phyloP scores from a whole-genome alignment of 257 asterid species.

The Striga asiatica region DNA sequence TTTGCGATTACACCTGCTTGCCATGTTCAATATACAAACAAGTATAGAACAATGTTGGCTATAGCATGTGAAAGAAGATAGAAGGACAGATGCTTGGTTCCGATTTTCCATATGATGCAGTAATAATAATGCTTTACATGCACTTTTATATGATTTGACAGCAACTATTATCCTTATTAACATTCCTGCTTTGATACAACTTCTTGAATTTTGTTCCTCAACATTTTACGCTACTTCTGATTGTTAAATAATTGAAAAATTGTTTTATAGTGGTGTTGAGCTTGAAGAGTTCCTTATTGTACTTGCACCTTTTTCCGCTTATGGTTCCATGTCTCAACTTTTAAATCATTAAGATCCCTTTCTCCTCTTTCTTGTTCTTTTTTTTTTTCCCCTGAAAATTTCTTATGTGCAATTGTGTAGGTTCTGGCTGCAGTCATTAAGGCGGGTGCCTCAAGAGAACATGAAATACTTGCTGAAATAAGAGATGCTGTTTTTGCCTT shows the following conservation, averaged over 20 bases:
- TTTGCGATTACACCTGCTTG: too few species aligned
- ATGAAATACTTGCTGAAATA: conserved; percentile 97
- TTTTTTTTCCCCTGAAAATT: conserved; percentile 12
- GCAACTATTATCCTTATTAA: neutral
- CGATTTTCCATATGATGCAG: too few species aligned
- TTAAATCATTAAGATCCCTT: neutral
- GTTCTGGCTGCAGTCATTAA: conserved; percentile 98
- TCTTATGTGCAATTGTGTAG: conserved; percentile 32
- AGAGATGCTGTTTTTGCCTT: conserved; percentile 93
- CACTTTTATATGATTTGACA: too few species aligned
- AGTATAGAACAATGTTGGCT: too few species aligned
- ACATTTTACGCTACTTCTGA: neutral
- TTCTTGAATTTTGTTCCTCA: neutral
- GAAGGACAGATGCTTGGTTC: too few species aligned
- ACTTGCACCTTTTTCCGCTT: neutral
- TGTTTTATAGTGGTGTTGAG: neutral
- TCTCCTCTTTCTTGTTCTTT: conserved; percentile 2
- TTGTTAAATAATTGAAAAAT: neutral
- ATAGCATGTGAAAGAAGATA: too few species aligned
- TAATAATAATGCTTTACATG: too few species aligned
- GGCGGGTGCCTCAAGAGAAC: conserved; percentile 99
- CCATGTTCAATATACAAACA: too few species aligned
- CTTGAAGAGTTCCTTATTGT: neutral
- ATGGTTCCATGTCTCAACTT: conserved; percentile 10
- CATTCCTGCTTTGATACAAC: neutral